Percentiles rank a stretch among this genome's conserved stretches.
Evolutionary conservation across 345 rosid genomes (phyloP).

Genomic region (Nephelium lappaceum): DNA sequence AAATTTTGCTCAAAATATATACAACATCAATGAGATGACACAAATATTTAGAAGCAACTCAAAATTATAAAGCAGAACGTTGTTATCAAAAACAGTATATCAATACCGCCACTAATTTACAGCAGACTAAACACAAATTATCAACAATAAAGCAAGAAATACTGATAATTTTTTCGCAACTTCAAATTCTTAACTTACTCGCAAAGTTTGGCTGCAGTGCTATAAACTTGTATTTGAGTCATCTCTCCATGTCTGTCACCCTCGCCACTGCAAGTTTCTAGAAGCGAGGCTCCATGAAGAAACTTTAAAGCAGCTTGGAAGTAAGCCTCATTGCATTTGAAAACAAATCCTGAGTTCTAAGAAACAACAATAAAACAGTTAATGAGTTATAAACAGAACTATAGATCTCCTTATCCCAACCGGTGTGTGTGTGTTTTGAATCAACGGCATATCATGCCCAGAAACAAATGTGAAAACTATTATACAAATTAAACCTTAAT

Average conservation of each 20-base stretch:
- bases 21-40: neutral
- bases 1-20: neutral
- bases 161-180: neutral
- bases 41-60: neutral
- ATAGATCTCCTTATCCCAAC: neutral
- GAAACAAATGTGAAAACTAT: conserved; percentile 9
- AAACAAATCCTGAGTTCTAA: conserved; percentile 53
- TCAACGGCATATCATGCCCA: conserved; percentile 17
- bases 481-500: conserved; percentile 52
- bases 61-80: neutral
- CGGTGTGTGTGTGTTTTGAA: neutral
- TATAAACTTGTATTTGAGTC: conserved; percentile 52
- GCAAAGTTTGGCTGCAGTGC: conserved; percentile 62
- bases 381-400: conserved; percentile 28
- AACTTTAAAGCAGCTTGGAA: conserved; percentile 79
- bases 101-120: neutral
- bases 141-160: neutral
- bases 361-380: conserved; percentile 29
- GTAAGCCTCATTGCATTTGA: conserved; percentile 62
- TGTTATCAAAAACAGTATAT: neutral
- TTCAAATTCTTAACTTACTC: conserved; percentile 51
- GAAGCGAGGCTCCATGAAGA: conserved; percentile 67
- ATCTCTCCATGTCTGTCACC: conserved; percentile 42
- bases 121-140: neutral
- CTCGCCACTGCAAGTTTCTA: conserved; percentile 55